Evolutionary conservation across 176 grass and related monocot species (phyloP), one percentile per base, ranked within the genome.

Genomic region (Pontederia crassipes): DNA sequence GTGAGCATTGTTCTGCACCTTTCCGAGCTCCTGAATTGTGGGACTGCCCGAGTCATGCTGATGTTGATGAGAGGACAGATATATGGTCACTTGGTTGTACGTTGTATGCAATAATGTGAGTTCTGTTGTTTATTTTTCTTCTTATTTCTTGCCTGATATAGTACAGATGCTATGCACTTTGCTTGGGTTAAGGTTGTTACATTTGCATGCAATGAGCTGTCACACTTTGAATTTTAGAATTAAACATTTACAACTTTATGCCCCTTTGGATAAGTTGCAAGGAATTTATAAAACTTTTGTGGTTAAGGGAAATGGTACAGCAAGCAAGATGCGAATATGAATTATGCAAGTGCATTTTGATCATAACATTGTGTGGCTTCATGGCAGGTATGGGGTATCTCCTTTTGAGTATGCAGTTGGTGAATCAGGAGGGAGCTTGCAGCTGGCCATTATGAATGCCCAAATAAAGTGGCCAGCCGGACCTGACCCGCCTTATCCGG

Each of bases 31-130:
- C 89, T 79, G 89, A 93, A 61, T 78, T 93, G 58, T 93, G 89
- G 89, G 80, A 93, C 18, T 83, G 78, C 32, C 77, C 83, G 52
- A 81, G 59, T 35, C 69, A 93, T 77, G 56, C 68, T 55, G 75
- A 93, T 55, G 79, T 93, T 62, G 89, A 93, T 64, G 89, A 87
- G 77, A 78, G 89, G 61, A 93, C 89, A 69, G 89, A 93, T 64
- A 70, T 93, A 62, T 93, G 89, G 89, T 93, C 89, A 71, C 78
- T 93, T 10, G 89, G 89, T 66, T 93, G 89, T 68, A 84, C 80
- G 49, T 61, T 93, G 12, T 84, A 84, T 68, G 89, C 83, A 40
- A 87, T 81, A 69, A 93, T 93, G 89, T 93, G 80, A 65, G 89
- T 52, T 50, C 67, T 56, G 17, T 24, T 69, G 12, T 11, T n/a